Base-by-base conservation (phyloP, 148 eudicot species). In the Nepenthes mirabilis region DNA sequence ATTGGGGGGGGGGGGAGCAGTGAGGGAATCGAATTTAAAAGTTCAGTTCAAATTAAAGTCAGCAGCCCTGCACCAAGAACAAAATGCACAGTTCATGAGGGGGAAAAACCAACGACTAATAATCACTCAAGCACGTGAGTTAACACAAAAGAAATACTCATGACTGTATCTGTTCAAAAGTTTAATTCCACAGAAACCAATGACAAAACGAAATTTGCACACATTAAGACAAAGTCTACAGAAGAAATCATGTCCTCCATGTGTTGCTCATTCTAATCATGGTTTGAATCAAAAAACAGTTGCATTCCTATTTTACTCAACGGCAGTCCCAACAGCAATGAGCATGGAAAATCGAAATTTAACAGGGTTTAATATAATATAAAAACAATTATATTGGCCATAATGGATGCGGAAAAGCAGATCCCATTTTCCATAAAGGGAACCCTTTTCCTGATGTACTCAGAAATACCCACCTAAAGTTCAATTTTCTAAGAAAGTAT, bases 361-460 rank as follows among this genome's bases (percentile, higher is more conserved):
- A 36, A 68, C 74, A 33, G 61, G 59, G 50, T 40, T 4, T 40
- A 40, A 40, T 33, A 69, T 67, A 63, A 54, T 33, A 45, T 23
- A 23, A 23, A 23, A 23, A 23, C 23, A 59, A 66, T 64, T 72
- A 47, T 66, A 49, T 66, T 57, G 55, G 73, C 74, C 58, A 78
- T 76, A 75, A 77, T 78, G 78, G 74, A 76, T 68, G 76, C 60
- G 60, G 68, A 87, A 72, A 81, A 76, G 82, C 71, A 82, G 78
- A 79, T 83, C 79, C 73, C 72, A 81, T 77, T 83, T 73, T 77
- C 83, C 80, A 79, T 65, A 81, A 73, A 79, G 67, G 95, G 68
- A 63, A 71, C 11, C 63, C 70, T 81, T 79, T 70, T 64, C 43
- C 47, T 63, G 60, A 74, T 80, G 82, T 74, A 77, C 72, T 63